Evolutionary conservation across 495 filamentous ascomycete species (phyloP), one percentile per base, ranked within the genome.

Genomic region (Darksidea phi): DNA sequence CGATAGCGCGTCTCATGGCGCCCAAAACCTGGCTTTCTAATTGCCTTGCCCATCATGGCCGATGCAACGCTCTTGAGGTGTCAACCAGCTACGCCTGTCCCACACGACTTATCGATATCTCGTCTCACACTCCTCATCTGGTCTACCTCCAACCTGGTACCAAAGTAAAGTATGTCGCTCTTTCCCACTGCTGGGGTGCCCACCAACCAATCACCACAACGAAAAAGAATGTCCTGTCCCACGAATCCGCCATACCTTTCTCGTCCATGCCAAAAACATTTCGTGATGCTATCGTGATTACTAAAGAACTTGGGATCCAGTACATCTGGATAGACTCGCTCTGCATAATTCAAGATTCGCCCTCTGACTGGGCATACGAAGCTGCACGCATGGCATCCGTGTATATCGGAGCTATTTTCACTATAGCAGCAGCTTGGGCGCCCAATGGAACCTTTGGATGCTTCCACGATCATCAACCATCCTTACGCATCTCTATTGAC

Each of bases 391-490:
- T 43, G 41, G 41, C 5, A 43, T 3, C 41, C 5, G 5, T 6
- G 5, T 43, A 43, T 13, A 43, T 6, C 5, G 15, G 15, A 6
- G 41, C 41, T 43, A 24, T 53, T 11, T 24, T 53, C 2, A 53
- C 49, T 3, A 53, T 53, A 26, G 2, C 49, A 26, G 49, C 49
- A 6, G 49, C 49, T n/a, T n/a, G n/a, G n/a, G n/a, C n/a, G n/a
- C n/a, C n/a, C n/a, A n/a, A n/a, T n/a, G n/a, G n/a, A n/a, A n/a
- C n/a, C n/a, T n/a, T n/a, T n/a, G n/a, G n/a, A n/a, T n/a, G n/a
- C n/a, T n/a, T n/a, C n/a, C n/a, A n/a, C n/a, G n/a, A n/a, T n/a
- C n/a, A n/a, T n/a, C n/a, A n/a, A n/a, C n/a, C n/a, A n/a, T n/a
- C n/a, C n/a, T n/a, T n/a, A n/a, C n/a, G n/a, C n/a, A n/a, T n/a